Evolutionary conservation across 1,284 basidiomycete genomes (phyloP), one percentile per base, ranked within the genome.

Genomic region (Cutaneotrichosporon sp.): DNA sequence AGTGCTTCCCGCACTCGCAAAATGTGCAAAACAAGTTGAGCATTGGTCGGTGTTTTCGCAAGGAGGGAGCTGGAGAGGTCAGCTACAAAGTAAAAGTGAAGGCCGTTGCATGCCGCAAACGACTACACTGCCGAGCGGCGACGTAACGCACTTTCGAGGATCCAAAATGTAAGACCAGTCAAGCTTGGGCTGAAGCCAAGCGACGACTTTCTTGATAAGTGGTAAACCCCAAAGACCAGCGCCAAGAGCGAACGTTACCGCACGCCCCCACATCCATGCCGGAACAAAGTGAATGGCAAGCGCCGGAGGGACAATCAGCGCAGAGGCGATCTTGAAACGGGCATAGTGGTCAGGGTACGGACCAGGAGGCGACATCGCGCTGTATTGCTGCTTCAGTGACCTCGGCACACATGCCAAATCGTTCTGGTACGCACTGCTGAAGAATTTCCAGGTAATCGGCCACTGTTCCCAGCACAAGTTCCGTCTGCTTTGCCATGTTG

Each of bases 151-250:
- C 26, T 30, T 30, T 30, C 26, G 26, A 30, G 26, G 26, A 10
- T 30, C 26, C 26, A 30, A 10, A 10, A 30, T 30, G 26, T 30
- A 30, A 10, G 7, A 7, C 26, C 26, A 30, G 10, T 70, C 80
- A 80, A 82, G 58, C 80, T 68, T 1, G 80, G 80, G 13, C 8
- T 78, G 70, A 20, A 73, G 65, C 43, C 73, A 63, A 13, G 33
- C 18, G 26, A 78, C 72, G 36, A 81, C 72, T 63, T 72, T 70
- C 49, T 72, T 65, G 20, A 72, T 69, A 46, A 81, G 42, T 1
- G 80, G 80, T 76, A 80, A 78, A 9, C 77, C 80, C 65, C 81
- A 83, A 61, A 83, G 77, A 2, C 57, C 75, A 37, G 79, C 69
- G 0, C 81, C 81, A 45, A 80, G 62, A 0, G 65, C 56, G 54